Conservation (phyloP, 2,329 filamentous ascomycete species). For the Penicillium sp. region DNA sequence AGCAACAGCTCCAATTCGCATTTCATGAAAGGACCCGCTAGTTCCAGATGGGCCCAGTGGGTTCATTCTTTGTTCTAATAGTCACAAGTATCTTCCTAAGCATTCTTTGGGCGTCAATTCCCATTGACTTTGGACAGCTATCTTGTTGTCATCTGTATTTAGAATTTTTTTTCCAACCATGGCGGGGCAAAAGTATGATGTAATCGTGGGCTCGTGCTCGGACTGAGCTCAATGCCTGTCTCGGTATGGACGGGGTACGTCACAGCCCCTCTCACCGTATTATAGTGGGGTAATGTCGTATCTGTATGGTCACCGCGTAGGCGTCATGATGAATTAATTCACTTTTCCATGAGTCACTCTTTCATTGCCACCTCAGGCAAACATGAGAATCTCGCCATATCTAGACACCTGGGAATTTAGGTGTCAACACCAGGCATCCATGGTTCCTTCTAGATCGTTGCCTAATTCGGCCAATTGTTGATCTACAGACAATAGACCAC, state of each 20-base stretch:
- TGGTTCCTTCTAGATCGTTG: neutral
- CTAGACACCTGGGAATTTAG: neutral
- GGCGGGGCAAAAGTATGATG: constrained; percentile 26
- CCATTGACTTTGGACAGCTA: neutral
- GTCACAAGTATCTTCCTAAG: neutral
- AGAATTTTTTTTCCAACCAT: constrained; percentile 7
- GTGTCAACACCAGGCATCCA: neutral
- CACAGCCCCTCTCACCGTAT: neutral
- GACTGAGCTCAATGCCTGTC: neutral
- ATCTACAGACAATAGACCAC: neutral
- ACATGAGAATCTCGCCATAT: neutral
- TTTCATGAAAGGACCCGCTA: constrained; percentile 8
- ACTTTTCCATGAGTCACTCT: neutral
- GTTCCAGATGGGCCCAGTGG: constrained; percentile 19
- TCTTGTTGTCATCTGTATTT: neutral
- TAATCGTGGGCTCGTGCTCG: constrained; percentile 15
- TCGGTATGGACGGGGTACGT: neutral
- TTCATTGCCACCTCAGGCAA: neutral
- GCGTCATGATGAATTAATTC: constrained; percentile 9
- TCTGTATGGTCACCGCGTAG: constrained; percentile 1
- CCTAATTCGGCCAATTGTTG: neutral
- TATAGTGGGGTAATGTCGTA: constrained; percentile 1
- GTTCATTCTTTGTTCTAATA: constrained; percentile 2
- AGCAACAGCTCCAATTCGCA: constrained; percentile 14
- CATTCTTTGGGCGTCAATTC: constrained; percentile 11